These are phyloP conservation scores for Taphrina wiesneri DNA, from an alignment of 1,139 yeast species.

Conservation along the genomic window DNA sequence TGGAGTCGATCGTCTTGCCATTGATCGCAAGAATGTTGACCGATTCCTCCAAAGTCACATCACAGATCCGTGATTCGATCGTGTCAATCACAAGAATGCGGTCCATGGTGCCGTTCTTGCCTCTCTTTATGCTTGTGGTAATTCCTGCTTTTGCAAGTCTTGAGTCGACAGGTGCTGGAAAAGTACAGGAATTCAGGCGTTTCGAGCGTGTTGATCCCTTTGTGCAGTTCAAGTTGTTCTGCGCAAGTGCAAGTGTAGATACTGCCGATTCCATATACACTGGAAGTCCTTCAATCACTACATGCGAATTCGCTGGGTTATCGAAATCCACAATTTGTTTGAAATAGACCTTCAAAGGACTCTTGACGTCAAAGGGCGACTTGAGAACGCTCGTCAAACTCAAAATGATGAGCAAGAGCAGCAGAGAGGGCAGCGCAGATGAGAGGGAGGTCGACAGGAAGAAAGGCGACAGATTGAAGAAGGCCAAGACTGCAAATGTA, in stretches of 20 bases:
- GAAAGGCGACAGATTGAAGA: slow-evolving; percentile 38
- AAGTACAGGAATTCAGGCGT: slow-evolving; percentile 5
- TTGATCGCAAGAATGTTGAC: slow-evolving; percentile 28
- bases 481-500: slow-evolving; percentile 12
- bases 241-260: slow-evolving; percentile 16
- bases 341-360: slow-evolving; percentile 39
- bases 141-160: slow-evolving; percentile 26
- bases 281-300: slow-evolving; percentile 32
- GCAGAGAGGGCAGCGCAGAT: slow-evolving; percentile 33
- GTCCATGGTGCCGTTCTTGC: slow-evolving; percentile 8
- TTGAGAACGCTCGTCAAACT: slow-evolving; percentile 37
- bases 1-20: background rate
- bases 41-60: slow-evolving; percentile 7
- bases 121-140: slow-evolving; percentile 11
- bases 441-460: slow-evolving; percentile 31
- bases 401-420: slow-evolving; percentile 39
- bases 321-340: slow-evolving; percentile 39
- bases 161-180: slow-evolving; percentile 23
- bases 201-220: slow-evolving; percentile 15
- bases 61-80: slow-evolving; percentile 26
- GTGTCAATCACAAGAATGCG: slow-evolving; percentile 18
- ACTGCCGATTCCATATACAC: slow-evolving; percentile 31
- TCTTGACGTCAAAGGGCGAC: slow-evolving; percentile 38
- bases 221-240: slow-evolving; percentile 1
- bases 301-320: slow-evolving; percentile 24